These are phyloP conservation scores for Globisporangium acanthophoron DNA, from an alignment of 352 stramenopile genomes.

Conservation along the genomic window DNA sequence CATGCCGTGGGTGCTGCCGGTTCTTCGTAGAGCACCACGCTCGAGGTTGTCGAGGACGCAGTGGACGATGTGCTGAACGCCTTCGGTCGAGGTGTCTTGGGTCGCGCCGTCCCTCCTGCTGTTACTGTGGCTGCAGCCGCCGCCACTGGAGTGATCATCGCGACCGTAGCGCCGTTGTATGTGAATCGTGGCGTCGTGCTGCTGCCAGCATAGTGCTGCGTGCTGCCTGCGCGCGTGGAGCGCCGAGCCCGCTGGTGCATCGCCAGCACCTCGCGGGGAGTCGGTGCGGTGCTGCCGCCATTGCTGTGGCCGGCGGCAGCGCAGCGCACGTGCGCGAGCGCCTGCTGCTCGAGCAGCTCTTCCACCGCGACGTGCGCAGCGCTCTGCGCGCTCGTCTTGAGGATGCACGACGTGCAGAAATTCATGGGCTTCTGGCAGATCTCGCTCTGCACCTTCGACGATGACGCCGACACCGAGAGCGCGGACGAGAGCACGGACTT, in stretches of 20 bases:
- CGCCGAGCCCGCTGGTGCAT: neutral
- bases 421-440: slow-evolving; percentile 40
- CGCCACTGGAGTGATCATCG: neutral
- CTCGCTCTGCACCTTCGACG: slow-evolving; percentile 13
- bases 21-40: slow-evolving; percentile 16
- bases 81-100: slow-evolving; percentile 8
- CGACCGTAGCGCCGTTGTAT: neutral
- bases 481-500: slow-evolving; percentile 4
- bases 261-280: slow-evolving; percentile 12
- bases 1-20: neutral
- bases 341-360: slow-evolving; percentile 21
- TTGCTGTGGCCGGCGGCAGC: neutral
- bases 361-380: slow-evolving; percentile 35
- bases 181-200: slow-evolving; percentile 9
- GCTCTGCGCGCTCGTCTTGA: slow-evolving; percentile 34
- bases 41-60: slow-evolving; percentile 11
- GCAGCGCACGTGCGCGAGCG: neutral
- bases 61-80: slow-evolving; percentile 16
- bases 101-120: neutral
- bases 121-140: neutral
- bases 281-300: slow-evolving; percentile 1
- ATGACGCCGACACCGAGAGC: neutral
- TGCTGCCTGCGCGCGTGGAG: slow-evolving; percentile 3
- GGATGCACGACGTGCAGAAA: slow-evolving; percentile 44
- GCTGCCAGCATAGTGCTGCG: neutral